phyloP scores from a whole-genome alignment of 441 rosid genomes.

The Breynia disticha region DNA sequence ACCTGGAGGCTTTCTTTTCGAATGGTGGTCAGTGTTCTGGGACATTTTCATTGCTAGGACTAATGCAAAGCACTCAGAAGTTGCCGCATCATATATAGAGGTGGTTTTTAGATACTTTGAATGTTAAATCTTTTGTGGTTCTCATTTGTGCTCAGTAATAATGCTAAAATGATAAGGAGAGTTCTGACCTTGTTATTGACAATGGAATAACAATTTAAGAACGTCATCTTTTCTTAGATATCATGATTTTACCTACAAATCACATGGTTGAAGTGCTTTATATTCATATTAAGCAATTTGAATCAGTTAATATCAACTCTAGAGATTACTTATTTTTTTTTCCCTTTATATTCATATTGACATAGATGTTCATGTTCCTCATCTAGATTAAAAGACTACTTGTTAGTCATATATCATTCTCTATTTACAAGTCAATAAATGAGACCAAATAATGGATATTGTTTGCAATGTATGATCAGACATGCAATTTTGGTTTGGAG shows the following conservation, averaged over 20 bases:
- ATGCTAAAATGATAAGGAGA: background rate
- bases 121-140: background rate
- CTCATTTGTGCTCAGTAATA: background rate
- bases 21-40: slow-evolving; percentile 99
- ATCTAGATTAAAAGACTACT: too few species aligned
- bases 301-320: too few species aligned
- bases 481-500: too few species aligned
- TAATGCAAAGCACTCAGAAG: slow-evolving; percentile 82
- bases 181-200: background rate
- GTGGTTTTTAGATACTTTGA: slow-evolving; percentile 22
- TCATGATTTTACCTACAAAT: background rate
- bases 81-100: slow-evolving; percentile 86
- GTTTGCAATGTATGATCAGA: too few species aligned
- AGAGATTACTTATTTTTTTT: too few species aligned
- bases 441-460: too few species aligned
- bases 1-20: slow-evolving; percentile 94
- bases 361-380: too few species aligned
- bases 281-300: too few species aligned
- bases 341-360: too few species aligned
- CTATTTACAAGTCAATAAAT: too few species aligned
- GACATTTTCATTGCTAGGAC: slow-evolving; percentile 92
- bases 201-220: background rate
- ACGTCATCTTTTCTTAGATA: background rate
- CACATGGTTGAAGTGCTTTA: background rate
- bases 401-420: too few species aligned